Conservation (phyloP, 2,329 filamentous ascomycete species). For the Geosmithia flava region DNA sequence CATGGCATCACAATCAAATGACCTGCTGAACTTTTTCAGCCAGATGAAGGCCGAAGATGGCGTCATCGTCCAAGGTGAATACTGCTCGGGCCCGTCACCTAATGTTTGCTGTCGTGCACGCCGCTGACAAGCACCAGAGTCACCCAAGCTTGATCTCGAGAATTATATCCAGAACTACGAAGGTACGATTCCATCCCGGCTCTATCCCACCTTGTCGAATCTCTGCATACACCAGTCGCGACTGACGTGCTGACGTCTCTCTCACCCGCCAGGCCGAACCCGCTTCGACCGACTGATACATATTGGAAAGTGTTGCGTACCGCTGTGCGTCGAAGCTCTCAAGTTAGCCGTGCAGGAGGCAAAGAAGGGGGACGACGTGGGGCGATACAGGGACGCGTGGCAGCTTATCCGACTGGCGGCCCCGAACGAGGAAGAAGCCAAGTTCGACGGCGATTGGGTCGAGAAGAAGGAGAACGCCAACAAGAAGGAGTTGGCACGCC, state of each 20-base stretch:
- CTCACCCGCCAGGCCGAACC: conserved; percentile 50
- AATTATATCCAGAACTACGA: conserved; percentile 82
- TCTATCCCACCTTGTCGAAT: neutral
- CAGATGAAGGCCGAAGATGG: conserved; percentile 31
- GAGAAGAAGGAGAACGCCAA: conserved; percentile 54
- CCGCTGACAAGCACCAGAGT: conserved; percentile 32
- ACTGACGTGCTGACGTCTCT: neutral
- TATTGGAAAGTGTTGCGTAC: conserved; percentile 67
- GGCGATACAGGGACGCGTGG: conserved; percentile 57
- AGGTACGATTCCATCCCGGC: conserved; percentile 34
- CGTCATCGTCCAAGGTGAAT: conserved; percentile 34
- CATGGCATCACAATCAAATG: neutral
- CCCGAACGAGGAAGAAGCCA: conserved; percentile 56
- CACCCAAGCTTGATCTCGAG: conserved; percentile 83
- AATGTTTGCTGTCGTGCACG: neutral
- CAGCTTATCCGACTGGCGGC: conserved; percentile 50
- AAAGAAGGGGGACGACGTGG: conserved; percentile 62
- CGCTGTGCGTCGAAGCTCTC: conserved; percentile 68
- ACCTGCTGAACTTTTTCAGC: conserved; percentile 29
- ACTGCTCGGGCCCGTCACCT: neutral
- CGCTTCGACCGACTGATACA: conserved; percentile 69
- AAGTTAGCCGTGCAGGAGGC: conserved; percentile 66
- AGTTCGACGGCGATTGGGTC: conserved; percentile 64
- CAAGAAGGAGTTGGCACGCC: conserved; percentile 55
- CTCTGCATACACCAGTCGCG: neutral